A percentile compares a stretch with the other conserved stretches of the same genome.
These are phyloP conservation scores for Entomophthora muscae DNA, from an alignment of 371 early-diverging fungal genomes.

Conservation along the genomic window DNA sequence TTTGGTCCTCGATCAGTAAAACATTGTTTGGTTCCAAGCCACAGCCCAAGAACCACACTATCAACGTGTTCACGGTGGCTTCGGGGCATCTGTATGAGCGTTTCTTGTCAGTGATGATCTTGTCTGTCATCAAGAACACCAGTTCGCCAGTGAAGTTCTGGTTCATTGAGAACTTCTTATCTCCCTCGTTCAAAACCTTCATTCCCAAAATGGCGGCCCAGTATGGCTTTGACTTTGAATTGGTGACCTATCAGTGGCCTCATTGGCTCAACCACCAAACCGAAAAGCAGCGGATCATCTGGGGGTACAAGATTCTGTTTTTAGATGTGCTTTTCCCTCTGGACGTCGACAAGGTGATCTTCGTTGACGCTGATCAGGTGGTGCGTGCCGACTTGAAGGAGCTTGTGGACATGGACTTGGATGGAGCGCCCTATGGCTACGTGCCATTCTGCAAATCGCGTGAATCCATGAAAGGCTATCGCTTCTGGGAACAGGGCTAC, in stretches of 20 bases:
- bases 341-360: conserved; percentile 82
- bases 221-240: conserved; percentile 75
- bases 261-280: conserved; percentile 79
- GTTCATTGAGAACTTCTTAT: conserved; percentile 92
- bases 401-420: conserved; percentile 72
- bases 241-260: conserved; percentile 95
- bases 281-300: conserved; percentile 90
- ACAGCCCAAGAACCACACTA: conserved; percentile 12
- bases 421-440: conserved; percentile 88
- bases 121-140: conserved; percentile 76
- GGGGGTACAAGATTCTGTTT: conserved; percentile 95
- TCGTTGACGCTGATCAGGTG: conserved; percentile 96
- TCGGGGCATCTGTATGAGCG: conserved; percentile 94
- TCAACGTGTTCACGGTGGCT: conserved; percentile 93
- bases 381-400: conserved; percentile 86
- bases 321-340: conserved; percentile 92
- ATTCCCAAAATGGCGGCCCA: conserved; percentile 70
- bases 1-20: not conserved
- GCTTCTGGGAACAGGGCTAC: conserved; percentile 94
- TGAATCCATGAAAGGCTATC: conserved; percentile 84
- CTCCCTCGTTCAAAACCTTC: conserved; percentile 83
- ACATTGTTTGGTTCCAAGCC: not conserved
- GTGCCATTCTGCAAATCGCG: conserved; percentile 87
- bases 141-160: conserved; percentile 83
- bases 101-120: conserved; percentile 88